These are phyloP conservation scores for Colletotrichum tanaceti DNA, from an alignment of 2,329 filamentous ascomycete genomes.

Conservation along the genomic window DNA sequence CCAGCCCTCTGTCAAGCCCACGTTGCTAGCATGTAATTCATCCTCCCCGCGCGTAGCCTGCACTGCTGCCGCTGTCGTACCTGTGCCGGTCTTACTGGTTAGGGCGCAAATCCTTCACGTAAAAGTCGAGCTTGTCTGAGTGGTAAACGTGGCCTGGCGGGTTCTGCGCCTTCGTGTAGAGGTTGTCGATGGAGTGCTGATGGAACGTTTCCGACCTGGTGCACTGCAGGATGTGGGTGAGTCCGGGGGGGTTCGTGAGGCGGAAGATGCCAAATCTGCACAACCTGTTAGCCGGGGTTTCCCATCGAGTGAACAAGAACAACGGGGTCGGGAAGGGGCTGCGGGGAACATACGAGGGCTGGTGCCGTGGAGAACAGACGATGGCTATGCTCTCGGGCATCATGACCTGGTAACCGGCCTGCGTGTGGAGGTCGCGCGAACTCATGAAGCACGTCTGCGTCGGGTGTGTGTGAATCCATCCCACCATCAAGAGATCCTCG, in stretches of 20 bases:
- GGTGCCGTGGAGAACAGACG: constrained; percentile 88
- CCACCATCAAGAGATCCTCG: constrained; percentile 85
- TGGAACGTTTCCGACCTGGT: constrained; percentile 85
- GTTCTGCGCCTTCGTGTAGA: constrained; percentile 80
- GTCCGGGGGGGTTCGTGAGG: constrained; percentile 90
- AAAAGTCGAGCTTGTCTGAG: constrained; percentile 71
- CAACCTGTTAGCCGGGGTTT: constrained; percentile 8
- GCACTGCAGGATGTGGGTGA: constrained; percentile 86
- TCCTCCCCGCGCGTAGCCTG: background rate
- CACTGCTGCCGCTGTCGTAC: background rate
- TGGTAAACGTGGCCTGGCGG: constrained; percentile 78
- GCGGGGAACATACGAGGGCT: constrained; percentile 71
- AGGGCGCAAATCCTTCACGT: constrained; percentile 66
- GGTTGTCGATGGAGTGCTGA: constrained; percentile 72
- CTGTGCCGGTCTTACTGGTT: constrained; percentile 39
- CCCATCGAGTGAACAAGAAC: constrained; percentile 9
- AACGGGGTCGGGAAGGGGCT: background rate
- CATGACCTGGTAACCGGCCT: constrained; percentile 95
- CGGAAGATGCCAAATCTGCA: constrained; percentile 89
- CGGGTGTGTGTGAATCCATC: constrained; percentile 98
- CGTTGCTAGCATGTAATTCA: background rate
- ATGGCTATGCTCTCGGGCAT: constrained; percentile 96
- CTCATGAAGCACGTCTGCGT: constrained; percentile 99
- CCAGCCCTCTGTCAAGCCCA: background rate
- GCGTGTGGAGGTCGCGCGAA: constrained; percentile 91